Evolutionary conservation across 1,284 basidiomycete species (phyloP).

Genomic region (Boletus austroedulis): DNA sequence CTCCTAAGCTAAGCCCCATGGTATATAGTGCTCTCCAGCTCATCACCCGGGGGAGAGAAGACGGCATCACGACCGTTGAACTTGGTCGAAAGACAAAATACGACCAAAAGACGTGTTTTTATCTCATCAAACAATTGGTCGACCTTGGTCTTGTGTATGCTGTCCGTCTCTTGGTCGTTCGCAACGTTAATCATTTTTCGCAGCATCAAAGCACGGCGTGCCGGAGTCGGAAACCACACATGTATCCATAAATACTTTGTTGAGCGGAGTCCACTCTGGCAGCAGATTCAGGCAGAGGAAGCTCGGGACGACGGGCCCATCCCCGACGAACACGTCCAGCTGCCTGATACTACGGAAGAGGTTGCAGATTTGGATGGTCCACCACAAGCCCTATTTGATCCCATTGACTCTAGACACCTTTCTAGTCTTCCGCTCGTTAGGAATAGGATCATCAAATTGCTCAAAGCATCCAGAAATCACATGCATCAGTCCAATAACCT

Average conservation of each 20-base stretch:
- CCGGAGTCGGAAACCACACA: slow-evolving; percentile 73
- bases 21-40: slow-evolving; percentile 86
- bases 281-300: slow-evolving; percentile 68
- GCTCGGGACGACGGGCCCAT: slow-evolving; percentile 38
- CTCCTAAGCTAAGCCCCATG: slow-evolving; percentile 75
- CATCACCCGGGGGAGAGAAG: slow-evolving; percentile 74
- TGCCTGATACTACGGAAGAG: slow-evolving; percentile 32
- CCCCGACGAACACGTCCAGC: slow-evolving; percentile 28
- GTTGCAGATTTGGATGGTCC: slow-evolving; percentile 29
- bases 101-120: slow-evolving; percentile 88
- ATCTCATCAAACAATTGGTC: slow-evolving; percentile 72
- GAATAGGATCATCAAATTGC: slow-evolving; percentile 61
- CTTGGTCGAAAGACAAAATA: slow-evolving; percentile 78
- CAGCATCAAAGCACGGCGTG: slow-evolving; percentile 71
- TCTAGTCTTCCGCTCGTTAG: slow-evolving; percentile 68
- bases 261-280: slow-evolving; percentile 67
- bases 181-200: slow-evolving; percentile 3
- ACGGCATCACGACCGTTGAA: slow-evolving; percentile 74
- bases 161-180: neutral
- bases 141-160: slow-evolving; percentile 73
- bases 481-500: slow-evolving; percentile 70
- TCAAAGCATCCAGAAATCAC: slow-evolving; percentile 62
- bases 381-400: slow-evolving; percentile 51
- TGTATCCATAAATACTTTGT: slow-evolving; percentile 78
- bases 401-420: slow-evolving; percentile 72